Base-by-base conservation (phyloP, 768 basidiomycete genomes). In the Mycena sanguinolenta region DNA sequence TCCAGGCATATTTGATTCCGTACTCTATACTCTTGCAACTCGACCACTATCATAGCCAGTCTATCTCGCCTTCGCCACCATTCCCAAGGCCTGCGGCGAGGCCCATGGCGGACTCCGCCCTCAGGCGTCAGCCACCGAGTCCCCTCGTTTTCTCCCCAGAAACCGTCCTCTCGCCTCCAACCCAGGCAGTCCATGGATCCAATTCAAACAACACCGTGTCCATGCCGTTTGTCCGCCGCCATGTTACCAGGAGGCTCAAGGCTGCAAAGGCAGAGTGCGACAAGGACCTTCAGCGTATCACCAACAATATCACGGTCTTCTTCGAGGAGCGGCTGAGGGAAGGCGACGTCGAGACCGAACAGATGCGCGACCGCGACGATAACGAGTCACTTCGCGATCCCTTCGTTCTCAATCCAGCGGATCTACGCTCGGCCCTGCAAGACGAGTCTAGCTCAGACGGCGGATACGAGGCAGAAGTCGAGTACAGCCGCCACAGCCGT, bases 201-300 rank as follows among this genome's bases (percentile, higher is more conserved):
- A 82, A 77, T 77, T 74, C 77, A 32, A 78, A 58, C 70, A 93
- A 92, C 79, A 93, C 92, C 63, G 92, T 95, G 62, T 94, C 94
- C 63, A 95, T 95, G 94, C 94, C 94, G 69, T 95, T 95, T 79
- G 94, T 98, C 72, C 87, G 94, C 70, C 90, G 95, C 64, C 97
- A 98, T 84, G 95, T 99, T 76, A 95, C 93, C 44, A 90, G 95
- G 72, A 91, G 98, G 67, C 90, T 99, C 81, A 93, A 91, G 84
- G 93, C 92, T 4, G 96, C 97, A 67, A 99, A 99, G 85, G 90
- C 94, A 59, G 94, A 95, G 73, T 99, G 97, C 86, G 96, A 99
- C 89, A 94, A 94, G 85, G 96, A 98, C 81, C 90, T 99, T 12
- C 91, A 92, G 77, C 92, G 95, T 78, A 94, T 98, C 78, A 95